phyloP scores from a whole-genome alignment of 352 stramenopile genomes.

The Phytopythium vexans region DNA sequence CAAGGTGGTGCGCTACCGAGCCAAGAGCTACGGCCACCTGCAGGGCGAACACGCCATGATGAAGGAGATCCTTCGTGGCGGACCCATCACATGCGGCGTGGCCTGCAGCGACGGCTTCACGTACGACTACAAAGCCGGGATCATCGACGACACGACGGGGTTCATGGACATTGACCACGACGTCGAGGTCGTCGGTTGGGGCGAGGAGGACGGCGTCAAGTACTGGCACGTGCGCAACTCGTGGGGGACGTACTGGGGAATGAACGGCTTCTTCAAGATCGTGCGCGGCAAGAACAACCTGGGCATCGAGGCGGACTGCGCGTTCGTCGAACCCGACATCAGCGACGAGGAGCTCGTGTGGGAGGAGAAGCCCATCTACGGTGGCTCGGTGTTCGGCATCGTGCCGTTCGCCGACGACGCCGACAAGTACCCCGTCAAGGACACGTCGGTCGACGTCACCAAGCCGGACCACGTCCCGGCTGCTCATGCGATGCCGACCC shows the following conservation, averaged over 20 bases:
- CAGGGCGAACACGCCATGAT: constrained; percentile 79
- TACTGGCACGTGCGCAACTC: constrained; percentile 98
- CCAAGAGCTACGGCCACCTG: constrained; percentile 67
- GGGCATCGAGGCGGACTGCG: constrained; percentile 89
- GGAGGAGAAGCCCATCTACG: constrained; percentile 73
- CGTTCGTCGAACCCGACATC: constrained; percentile 85
- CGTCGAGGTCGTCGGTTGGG: constrained; percentile 91
- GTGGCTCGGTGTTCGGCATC: constrained; percentile 77
- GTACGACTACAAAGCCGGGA: constrained; percentile 92
- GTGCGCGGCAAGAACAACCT: constrained; percentile 91
- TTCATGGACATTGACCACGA: constrained; percentile 88
- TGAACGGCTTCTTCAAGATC: constrained; percentile 97
- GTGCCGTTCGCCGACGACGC: constrained; percentile 62
- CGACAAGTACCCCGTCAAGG: constrained; percentile 88
- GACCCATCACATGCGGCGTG: constrained; percentile 93
- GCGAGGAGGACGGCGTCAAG: constrained; percentile 86
- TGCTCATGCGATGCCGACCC: constrained; percentile 9
- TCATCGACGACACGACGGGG: constrained; percentile 88
- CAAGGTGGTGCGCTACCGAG: constrained; percentile 77
- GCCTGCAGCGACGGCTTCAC: constrained; percentile 85
- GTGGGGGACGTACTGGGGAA: constrained; percentile 94
- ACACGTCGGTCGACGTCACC: constrained; percentile 81
- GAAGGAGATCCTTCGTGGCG: constrained; percentile 68
- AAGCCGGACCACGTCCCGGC: constrained; percentile 21
- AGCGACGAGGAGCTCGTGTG: constrained; percentile 82